Base-by-base conservation (phyloP, 2,329 filamentous ascomycete species). In the Ophiostoma fasciatum region DNA sequence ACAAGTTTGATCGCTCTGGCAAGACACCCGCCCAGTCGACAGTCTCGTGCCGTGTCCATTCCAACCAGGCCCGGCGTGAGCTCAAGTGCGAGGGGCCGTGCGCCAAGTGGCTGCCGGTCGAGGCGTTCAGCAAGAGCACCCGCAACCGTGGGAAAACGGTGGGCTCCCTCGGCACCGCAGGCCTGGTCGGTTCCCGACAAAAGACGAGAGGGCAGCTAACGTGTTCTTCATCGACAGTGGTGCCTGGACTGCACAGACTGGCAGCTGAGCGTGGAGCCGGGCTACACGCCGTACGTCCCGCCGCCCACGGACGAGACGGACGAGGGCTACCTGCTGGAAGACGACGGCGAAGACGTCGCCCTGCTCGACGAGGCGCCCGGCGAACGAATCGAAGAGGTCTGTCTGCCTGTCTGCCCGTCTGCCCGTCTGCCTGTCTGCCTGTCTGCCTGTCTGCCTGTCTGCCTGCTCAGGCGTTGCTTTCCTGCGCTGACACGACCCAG, bases 51-150 rank as follows among this genome's bases (percentile, higher is more conserved):
- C 41, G 47, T 6, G 32, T 37, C 1, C 55, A 58, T 30, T 45
- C 42, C 0, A 37, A 38, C 7, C 40, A 48, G 18, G 33, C 26
- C 0, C 28, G 35, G 6, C 42, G 35, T 0, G 48, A 49, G 22
- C 13, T 48, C 5, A 25, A 43, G 30, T 53, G 51, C 39, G 26
- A 51, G 7, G 57, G 57, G 1, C 55, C 55, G 11, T 61, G 58
- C 34, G 42, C 40, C 25, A 38, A 39, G 5, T 43, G 39, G 37
- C 50, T 49, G 30, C 33, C 42, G 7, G 37, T 46, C 4, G 43
- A 50, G 0, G 37, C 42, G 5, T 61, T 59, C 45, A 59, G 55
- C 43, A 54, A 52, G 41, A 49, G 14, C 14, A 55, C 56, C 12
- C 49, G 54, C 5, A 48, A 45, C 23, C 42, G 46, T 3, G 38